Percentiles rank a stretch among this genome's conserved stretches.
Evolutionary conservation across 164 flowering plant species (phyloP).

Genomic region (Nymphaea colorata): DNA sequence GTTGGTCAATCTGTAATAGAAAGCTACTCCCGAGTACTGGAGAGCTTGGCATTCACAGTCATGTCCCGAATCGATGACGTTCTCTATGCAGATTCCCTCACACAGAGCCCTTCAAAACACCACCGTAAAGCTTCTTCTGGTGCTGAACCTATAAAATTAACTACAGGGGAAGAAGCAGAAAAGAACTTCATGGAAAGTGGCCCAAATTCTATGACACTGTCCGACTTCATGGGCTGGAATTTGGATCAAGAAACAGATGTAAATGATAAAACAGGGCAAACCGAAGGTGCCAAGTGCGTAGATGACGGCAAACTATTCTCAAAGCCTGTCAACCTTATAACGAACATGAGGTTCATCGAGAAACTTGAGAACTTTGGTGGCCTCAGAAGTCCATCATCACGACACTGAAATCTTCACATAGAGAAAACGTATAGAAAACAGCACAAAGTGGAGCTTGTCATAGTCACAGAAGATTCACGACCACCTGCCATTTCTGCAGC

Average conservation of each 20-base stretch:
- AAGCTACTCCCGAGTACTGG: slow-evolving; percentile 85
- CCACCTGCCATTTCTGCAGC: too few relatives aligned
- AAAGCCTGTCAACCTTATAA: slow-evolving; percentile 16
- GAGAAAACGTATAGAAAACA: not conserved
- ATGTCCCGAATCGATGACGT: slow-evolving; percentile 73
- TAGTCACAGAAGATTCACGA: too few relatives aligned
- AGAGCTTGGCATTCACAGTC: slow-evolving; percentile 70
- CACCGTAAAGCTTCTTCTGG: not conserved
- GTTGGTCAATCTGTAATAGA: slow-evolving; percentile 75
- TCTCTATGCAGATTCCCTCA: slow-evolving; percentile 40
- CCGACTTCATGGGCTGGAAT: slow-evolving; percentile 85
- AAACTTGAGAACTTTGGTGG: slow-evolving; percentile 64
- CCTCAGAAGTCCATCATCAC: slow-evolving; percentile 80
- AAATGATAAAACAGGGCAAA: slow-evolving; percentile 12
- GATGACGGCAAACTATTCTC: slow-evolving; percentile 17
- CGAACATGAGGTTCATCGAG: slow-evolving; percentile 45
- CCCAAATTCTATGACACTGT: slow-evolving; percentile 48
- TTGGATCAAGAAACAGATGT: slow-evolving; percentile 21
- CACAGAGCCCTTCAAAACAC: slow-evolving; percentile 21
- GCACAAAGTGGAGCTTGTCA: too few relatives aligned
- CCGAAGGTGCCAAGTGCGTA: slow-evolving; percentile 14
- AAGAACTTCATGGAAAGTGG: slow-evolving; percentile 24
- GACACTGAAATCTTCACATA: slow-evolving; percentile 29
- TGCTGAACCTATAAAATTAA: slow-evolving; percentile 9
- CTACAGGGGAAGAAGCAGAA: slow-evolving; percentile 25